Conservation (phyloP, 331 rosid genomes). For the Pyrus hybrid region DNA sequence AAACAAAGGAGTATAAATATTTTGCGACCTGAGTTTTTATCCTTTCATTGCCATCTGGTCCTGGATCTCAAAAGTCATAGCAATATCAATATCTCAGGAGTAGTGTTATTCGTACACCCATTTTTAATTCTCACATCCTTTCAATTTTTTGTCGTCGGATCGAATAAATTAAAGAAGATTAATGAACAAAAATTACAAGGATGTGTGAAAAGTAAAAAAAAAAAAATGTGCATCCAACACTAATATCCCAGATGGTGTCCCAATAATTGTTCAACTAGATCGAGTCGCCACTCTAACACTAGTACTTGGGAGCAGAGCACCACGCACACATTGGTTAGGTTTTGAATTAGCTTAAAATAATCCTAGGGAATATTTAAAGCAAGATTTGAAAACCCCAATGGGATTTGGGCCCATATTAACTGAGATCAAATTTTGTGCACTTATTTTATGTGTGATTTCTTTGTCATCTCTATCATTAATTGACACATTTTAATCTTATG, state of each 20-base stretch:
- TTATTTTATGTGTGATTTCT: too few relatives aligned
- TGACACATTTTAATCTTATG: too few relatives aligned
- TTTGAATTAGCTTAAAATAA: neutral
- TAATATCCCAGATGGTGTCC: too few relatives aligned
- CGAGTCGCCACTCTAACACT: constrained; percentile 6
- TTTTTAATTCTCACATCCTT: too few relatives aligned
- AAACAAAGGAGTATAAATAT: too few relatives aligned
- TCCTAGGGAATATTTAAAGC: neutral
- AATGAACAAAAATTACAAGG: too few relatives aligned
- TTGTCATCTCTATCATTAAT: too few relatives aligned
- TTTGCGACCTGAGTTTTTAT: neutral
- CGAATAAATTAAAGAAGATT: too few relatives aligned
- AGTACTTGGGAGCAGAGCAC: neutral
- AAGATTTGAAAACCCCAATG: neutral
- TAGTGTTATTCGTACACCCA: rapidly evolving
- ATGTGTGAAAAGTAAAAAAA: too few relatives aligned
- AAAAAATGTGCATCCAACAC: rapidly evolving
- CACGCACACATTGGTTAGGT: neutral
- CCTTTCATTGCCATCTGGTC: neutral
- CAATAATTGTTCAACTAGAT: neutral
- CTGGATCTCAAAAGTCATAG: neutral
- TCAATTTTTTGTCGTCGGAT: too few relatives aligned
- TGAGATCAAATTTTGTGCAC: too few relatives aligned
- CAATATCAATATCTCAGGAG: neutral
- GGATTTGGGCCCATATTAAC: neutral